Evolutionary conservation across 2,329 filamentous ascomycete genomes (phyloP), one percentile per base, ranked within the genome.

Genomic region (Colletotrichum destructivum): DNA sequence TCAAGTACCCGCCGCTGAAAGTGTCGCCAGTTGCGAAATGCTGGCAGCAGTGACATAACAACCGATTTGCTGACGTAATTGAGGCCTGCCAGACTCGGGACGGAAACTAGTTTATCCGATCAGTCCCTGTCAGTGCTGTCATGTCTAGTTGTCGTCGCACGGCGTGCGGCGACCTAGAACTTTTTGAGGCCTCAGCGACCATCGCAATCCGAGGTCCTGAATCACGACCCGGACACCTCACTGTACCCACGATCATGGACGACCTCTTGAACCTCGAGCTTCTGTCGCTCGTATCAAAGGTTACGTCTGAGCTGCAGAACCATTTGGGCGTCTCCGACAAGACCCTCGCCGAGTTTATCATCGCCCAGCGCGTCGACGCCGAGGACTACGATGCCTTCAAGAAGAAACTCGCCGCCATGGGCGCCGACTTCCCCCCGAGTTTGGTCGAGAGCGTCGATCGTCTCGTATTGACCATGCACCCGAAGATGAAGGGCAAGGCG

Each of bases 301-400:
- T 99, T 77, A 95, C 95, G 16, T 96, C 93, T 21, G 96, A 99
- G 83, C 88, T 99, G 64, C 93, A 97, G 78, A 99, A 99, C 79
- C 94, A 99, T 83, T 84, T 98, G 71, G 94, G 95, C 67, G 91
- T 98, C 77, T 93, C 90, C 80, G 95, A 99, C 84, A 98, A 97
- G 83, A 98, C 94, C 6, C 90, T 99, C 35, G 95, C 96, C 76
- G 96, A 99, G 82, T 99, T 98, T 80, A 91, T 99, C 78, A 98
- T 99, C 79, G 93, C 93, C 73, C 93, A 98, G 80, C 94, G 97
- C 77, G 83, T 92, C 80, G 90, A 95, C 88, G 93, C 91, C 84
- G 88, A 86, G 62, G 88, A 88, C 38, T 86, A 94, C 68, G 82
- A 88, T 63, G 91, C 93, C 38, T 99, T 98, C 85, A 93, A 93